Evolutionary conservation across 495 filamentous ascomycete species (phyloP).

Genomic region (Friedmanniomyces endolithicus): DNA sequence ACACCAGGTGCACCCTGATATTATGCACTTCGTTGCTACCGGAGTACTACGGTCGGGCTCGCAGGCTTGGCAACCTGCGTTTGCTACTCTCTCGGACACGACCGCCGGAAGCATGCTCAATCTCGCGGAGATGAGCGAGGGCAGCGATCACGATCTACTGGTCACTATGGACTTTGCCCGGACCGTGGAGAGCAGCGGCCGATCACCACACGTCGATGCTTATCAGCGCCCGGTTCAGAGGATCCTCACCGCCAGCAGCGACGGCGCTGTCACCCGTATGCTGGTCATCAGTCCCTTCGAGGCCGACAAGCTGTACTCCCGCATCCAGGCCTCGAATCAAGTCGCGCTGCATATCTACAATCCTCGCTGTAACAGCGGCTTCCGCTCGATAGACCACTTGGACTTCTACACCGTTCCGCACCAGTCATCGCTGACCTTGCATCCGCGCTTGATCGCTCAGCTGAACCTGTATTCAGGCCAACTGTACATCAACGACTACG

Average conservation of each 20-base stretch:
- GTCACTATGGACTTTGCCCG: constrained; percentile 45
- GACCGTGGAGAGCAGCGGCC: constrained; percentile 31
- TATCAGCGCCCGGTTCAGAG: constrained; percentile 50
- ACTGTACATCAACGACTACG: constrained; percentile 44
- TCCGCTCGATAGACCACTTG: constrained; percentile 2
- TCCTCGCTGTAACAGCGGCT: constrained; percentile 1
- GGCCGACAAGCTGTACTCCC: constrained; percentile 40
- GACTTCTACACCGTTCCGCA: constrained; percentile 1
- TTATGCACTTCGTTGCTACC: constrained; percentile 23
- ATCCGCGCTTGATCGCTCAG: background rate
- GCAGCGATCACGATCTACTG: constrained; percentile 27
- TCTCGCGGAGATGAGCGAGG: constrained; percentile 28
- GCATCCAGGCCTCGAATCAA: constrained; percentile 31
- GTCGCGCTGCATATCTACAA: constrained; percentile 38
- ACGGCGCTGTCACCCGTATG: constrained; percentile 29
- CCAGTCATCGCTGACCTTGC: background rate
- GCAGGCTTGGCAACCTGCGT: constrained; percentile 37
- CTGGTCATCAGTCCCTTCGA: constrained; percentile 45
- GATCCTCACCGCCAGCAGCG: constrained; percentile 36
- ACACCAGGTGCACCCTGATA: constrained; percentile 37
- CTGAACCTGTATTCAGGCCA: constrained; percentile 59
- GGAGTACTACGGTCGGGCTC: constrained; percentile 10
- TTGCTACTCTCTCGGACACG: constrained; percentile 33
- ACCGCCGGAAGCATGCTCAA: constrained; percentile 27
- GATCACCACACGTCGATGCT: constrained; percentile 26